Evolutionary conservation across 2,329 filamentous ascomycete genomes (phyloP), one percentile per base, ranked within the genome.

Genomic region (Albifimbria verrucaria): DNA sequence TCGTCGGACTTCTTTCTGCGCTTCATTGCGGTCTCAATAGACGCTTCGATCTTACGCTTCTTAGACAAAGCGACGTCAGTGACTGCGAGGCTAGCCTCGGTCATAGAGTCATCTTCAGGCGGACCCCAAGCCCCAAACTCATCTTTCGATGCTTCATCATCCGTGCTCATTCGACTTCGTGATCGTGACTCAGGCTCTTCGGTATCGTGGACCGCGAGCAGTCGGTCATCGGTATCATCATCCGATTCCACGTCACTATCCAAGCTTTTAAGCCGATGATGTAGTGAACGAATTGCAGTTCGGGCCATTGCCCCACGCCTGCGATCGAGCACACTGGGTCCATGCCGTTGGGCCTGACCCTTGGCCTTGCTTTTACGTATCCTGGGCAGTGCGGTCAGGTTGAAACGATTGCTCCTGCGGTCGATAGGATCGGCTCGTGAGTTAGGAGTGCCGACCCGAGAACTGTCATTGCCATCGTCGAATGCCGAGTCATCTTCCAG

Each of bases 181-280:
- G 88, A 88, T 42, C 88, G 83, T 57, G 90, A 96, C 55, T 94
- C 92, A 28, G 86, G 85, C 59, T 94, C 92, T 66, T 96, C 92
- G 0, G 90, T 95, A 66, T 92, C 91, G 45, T 87, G 80, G 12
- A 82, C 83, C 12, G 88, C 84, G 25, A 70, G 53, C 28, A 74
- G 73, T 39, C 75, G 72, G 46, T 82, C 82, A 57, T 83, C 81
- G 2, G 71, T 75, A 52, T 97, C 92, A 59, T 95, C 92, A 58
- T 96, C 92, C 0, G 91, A 95, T 67, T 97, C 90, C n/a, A 88
- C 89, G 81, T 75, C 81, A 87, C 66, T 82, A 73, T 69, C 82
- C 71, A 60, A 72, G 85, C 67, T 83, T 78, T 36, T 82, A 71
- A 72, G 90, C 79, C 72, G 70, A 71, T 96, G 88, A 67, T 96